Evolutionary conservation across 441 rosid species (phyloP), one percentile per base, ranked within the genome.

Genomic region (Pelargonium cotyledonis): DNA sequence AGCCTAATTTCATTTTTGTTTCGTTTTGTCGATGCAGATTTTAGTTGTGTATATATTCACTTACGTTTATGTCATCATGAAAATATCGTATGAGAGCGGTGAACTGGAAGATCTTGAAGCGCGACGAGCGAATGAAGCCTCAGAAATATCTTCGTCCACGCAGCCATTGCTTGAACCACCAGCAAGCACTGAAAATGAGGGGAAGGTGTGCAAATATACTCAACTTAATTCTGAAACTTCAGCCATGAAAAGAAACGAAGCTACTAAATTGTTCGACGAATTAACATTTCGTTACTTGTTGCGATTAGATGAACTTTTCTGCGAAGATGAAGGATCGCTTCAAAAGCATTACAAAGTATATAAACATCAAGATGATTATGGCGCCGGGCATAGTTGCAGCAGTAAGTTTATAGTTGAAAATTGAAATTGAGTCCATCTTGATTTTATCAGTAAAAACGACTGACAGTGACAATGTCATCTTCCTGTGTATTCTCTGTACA

Each of bases 351-450:
- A 16, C 63, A 21, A 58, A 15, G 66, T 19, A 66, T 66, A 67
- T 71, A 23, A 70, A 78, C 58, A 21, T 74, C 38, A 74, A 71
- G 72, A 74, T 64, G 70, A 57, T 68, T 43, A 60, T 78, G 19
- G 73, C 78, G 21, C 73, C 78, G 0, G 64, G 75, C 46, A 70
- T 77, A n/a, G 67, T 77, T 63, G 80, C 80, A 66, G 74, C 71
- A 19, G 80, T 77, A 67, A 65, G 70, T 44, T 63, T 53, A 35
- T 26, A 21, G 12, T 8, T 46, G 3, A 12, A 46, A 11, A 46
- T 46, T 46, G 53, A 8, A 1, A 26, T 26, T 26, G 0, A 26
- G 2, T 26, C 31, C 31, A 26, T 26, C 31, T 26, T 26, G 31
- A 26, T 26, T 46, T 46, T 46, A 11, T 46, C 14, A 21, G 23